Evolutionary conservation across 176 grass and related monocot species (phyloP).

Genomic region (Oryza rufipogon): DNA sequence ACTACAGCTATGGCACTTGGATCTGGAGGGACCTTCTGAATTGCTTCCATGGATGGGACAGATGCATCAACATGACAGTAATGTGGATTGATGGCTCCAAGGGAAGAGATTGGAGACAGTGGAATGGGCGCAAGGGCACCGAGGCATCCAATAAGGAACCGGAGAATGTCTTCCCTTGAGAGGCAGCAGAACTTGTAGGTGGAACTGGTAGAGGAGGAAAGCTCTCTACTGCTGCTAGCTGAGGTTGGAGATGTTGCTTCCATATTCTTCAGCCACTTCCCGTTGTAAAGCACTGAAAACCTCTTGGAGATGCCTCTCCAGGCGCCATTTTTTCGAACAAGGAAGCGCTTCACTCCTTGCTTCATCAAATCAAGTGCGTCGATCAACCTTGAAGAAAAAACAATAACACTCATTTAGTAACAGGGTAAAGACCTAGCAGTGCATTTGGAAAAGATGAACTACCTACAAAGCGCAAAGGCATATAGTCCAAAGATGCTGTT

Average conservation of each 20-base stretch:
- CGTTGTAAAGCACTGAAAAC: slow-evolving; percentile 83
- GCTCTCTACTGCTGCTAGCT: slow-evolving; percentile 39
- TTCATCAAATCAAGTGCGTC: slow-evolving; percentile 94
- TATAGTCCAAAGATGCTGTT: not conserved
- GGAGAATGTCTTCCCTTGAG: slow-evolving; percentile 88
- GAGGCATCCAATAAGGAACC: slow-evolving; percentile 89
- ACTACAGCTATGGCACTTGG: slow-evolving; percentile 76
- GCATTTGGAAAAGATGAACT: not conserved
- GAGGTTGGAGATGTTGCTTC: slow-evolving; percentile 53
- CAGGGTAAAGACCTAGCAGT: not conserved
- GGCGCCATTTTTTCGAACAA: slow-evolving; percentile 79
- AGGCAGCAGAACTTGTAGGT: slow-evolving; percentile 76
- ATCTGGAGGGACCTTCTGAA: slow-evolving; percentile 67
- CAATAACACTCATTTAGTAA: slow-evolving; percentile 13
- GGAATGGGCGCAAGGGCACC: slow-evolving; percentile 87
- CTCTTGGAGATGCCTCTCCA: slow-evolving; percentile 88
- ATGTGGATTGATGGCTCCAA: slow-evolving; percentile 68
- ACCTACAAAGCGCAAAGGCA: slow-evolving; percentile 4
- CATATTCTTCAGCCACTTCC: slow-evolving; percentile 83
- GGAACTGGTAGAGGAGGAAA: slow-evolving; percentile 34
- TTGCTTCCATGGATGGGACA: slow-evolving; percentile 67
- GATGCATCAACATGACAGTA: slow-evolving; percentile 61
- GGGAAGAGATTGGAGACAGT: slow-evolving; percentile 73
- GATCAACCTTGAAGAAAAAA: slow-evolving; percentile 69
- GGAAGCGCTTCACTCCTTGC: slow-evolving; percentile 82